phyloP scores from a whole-genome alignment of 257 asterid species.

The Solanum bukasovii region DNA sequence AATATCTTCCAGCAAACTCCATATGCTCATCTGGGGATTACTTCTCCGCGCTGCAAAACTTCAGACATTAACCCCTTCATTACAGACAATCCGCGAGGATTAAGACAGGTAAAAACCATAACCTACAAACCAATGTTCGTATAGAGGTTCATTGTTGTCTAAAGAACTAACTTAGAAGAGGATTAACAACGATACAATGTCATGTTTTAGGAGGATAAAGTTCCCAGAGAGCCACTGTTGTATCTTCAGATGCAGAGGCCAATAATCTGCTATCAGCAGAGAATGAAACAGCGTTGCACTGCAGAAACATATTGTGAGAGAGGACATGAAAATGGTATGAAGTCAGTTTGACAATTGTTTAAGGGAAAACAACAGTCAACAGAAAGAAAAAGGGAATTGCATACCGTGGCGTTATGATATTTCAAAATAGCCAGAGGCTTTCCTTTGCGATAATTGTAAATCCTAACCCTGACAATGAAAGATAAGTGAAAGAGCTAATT shows the following conservation, averaged over 20 bases:
- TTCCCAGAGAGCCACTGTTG: constrained; percentile 86
- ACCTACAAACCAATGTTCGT: background rate
- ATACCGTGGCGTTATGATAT: constrained; percentile 53
- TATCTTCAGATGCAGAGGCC: constrained; percentile 89
- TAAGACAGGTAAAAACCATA: background rate
- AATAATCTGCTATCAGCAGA: constrained; percentile 38
- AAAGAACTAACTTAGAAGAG: background rate
- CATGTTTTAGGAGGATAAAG: constrained; percentile 57
- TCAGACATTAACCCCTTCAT: background rate
- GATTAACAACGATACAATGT: background rate
- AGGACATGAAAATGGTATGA: background rate
- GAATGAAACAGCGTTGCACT: constrained; percentile 74
- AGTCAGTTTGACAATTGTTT: background rate
- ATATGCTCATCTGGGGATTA: background rate
- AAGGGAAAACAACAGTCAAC: background rate
- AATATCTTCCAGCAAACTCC: background rate
- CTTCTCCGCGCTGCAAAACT: background rate
- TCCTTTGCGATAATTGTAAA: constrained; percentile 74
- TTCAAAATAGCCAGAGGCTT: constrained; percentile 82
- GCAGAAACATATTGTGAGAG: constrained; percentile 3
- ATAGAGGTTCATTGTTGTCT: background rate
- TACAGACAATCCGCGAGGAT: background rate
- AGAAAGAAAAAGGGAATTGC: background rate
- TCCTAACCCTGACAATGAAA: constrained; percentile 43
- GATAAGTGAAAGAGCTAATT: background rate